These are phyloP conservation scores for Gelatoporia subvermispora DNA, from an alignment of 768 basidiomycete genomes.

Conservation along the genomic window DNA sequence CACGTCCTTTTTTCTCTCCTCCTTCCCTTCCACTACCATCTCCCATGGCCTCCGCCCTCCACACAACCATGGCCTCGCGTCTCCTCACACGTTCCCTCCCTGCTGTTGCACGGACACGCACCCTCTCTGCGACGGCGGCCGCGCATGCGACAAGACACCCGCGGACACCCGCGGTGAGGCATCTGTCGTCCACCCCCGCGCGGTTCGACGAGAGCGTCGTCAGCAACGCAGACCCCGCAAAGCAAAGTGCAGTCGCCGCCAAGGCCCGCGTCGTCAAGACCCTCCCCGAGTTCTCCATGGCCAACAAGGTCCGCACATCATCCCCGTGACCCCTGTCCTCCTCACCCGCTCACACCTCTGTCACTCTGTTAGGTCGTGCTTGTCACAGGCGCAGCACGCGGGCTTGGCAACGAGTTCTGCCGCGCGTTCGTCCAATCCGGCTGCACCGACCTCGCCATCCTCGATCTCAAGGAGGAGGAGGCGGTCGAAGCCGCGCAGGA, in stretches of 20 bases:
- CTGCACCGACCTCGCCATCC: conserved; percentile 70
- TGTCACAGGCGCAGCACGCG: conserved; percentile 90
- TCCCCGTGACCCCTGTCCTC: background rate
- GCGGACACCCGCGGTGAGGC: conserved; percentile 2
- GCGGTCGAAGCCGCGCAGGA: conserved; percentile 65
- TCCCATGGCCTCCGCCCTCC: conserved; percentile 9
- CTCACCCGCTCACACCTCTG: conserved; percentile 5
- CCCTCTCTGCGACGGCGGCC: conserved; percentile 16
- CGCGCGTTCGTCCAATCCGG: conserved; percentile 86
- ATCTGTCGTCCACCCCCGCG: conserved; percentile 7
- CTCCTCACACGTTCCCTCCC: conserved; percentile 20
- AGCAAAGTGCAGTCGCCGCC: conserved; percentile 12
- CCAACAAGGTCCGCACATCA: conserved; percentile 55
- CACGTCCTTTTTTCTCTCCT: conserved; percentile 11
- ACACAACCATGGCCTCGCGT: conserved; percentile 24
- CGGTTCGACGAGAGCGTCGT: conserved; percentile 17
- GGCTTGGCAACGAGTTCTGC: conserved; percentile 88
- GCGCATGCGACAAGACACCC: conserved; percentile 1
- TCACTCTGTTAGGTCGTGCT: conserved; percentile 62
- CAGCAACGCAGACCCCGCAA: conserved; percentile 3
- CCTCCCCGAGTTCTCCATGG: conserved; percentile 74
- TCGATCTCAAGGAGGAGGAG: conserved; percentile 76
- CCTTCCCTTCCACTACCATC: conserved; percentile 10
- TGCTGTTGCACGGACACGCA: conserved; percentile 15
- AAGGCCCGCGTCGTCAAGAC: conserved; percentile 37